These are phyloP conservation scores for Carex kokanica DNA, from an alignment of 176 grass and related monocot species.

Conservation along the genomic window DNA sequence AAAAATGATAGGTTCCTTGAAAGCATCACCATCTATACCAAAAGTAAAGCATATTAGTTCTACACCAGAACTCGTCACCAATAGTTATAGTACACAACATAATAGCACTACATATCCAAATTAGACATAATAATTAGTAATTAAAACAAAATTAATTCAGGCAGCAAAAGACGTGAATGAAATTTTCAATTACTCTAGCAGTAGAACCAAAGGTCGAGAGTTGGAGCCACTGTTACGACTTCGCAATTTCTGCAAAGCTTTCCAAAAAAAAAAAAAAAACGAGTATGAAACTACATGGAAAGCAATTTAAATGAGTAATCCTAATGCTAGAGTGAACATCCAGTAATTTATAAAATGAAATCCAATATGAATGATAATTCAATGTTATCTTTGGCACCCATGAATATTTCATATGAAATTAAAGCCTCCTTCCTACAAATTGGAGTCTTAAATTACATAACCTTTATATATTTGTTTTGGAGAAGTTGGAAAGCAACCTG, in stretches of 20 bases:
- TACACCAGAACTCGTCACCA: neutral
- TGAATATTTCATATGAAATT: neutral
- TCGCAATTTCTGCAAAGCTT: too few relatives aligned
- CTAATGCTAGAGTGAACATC: too few relatives aligned
- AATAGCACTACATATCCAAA: neutral
- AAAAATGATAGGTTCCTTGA: neutral
- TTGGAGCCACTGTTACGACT: too few relatives aligned
- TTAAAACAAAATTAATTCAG: neutral
- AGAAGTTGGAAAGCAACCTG: constrained; percentile 43
- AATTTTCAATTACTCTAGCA: neutral
- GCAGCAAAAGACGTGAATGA: neutral
- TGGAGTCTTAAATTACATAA: neutral
- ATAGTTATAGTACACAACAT: neutral
- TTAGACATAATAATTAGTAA: neutral
- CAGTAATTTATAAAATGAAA: too few relatives aligned
- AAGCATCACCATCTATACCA: neutral
- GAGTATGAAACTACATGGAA: neutral
- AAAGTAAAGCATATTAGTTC: neutral
- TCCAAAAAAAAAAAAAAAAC: too few relatives aligned
- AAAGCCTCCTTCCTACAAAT: neutral
- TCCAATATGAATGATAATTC: too few relatives aligned
- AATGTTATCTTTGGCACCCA: neutral
- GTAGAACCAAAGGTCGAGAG: too few relatives aligned
- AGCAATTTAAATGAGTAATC: neutral
- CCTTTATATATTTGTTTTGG: constrained; percentile 21